These are phyloP conservation scores for Saturnispora kantuleensis DNA, from an alignment of 805 yeast genomes.

Conservation along the genomic window DNA sequence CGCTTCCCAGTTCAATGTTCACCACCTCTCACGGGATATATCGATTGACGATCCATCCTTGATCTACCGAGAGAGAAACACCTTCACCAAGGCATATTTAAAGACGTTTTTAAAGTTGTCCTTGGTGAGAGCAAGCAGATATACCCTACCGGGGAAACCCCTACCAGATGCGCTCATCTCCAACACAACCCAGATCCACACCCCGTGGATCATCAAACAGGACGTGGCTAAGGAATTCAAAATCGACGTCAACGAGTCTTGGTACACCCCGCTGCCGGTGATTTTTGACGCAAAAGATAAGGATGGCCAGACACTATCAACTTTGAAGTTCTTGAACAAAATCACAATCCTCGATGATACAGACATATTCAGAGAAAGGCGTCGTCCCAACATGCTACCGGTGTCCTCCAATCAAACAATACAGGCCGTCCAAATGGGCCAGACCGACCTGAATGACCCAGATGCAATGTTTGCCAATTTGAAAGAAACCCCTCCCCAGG, in stretches of 20 bases:
- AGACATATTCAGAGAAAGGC: constrained; percentile 9
- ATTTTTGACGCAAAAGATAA: background rate
- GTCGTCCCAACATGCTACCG: constrained; percentile 19
- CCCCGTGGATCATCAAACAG: constrained; percentile 90
- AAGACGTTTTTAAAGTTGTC: constrained; percentile 81
- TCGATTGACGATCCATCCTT: constrained; percentile 59
- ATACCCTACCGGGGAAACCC: constrained; percentile 40
- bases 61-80: constrained; percentile 71
- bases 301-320: background rate
- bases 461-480: constrained; percentile 24
- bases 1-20: constrained; percentile 5
- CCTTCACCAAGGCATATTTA: constrained; percentile 82
- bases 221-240: constrained; percentile 63
- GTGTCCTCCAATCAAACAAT: background rate
- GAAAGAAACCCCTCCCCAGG: constrained; percentile 30
- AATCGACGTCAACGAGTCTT: constrained; percentile 38
- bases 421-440: background rate
- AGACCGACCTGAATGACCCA: constrained; percentile 4
- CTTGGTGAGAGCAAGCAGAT: constrained; percentile 64
- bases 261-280: constrained; percentile 3
- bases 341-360: constrained; percentile 3
- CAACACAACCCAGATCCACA: constrained; percentile 6
- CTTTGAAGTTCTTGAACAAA: background rate
- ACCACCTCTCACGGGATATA: constrained; percentile 30
- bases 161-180: constrained; percentile 1